These are phyloP conservation scores for Backusella macrospora DNA, from an alignment of 192 early-diverging fungal genomes.

Conservation along the genomic window DNA sequence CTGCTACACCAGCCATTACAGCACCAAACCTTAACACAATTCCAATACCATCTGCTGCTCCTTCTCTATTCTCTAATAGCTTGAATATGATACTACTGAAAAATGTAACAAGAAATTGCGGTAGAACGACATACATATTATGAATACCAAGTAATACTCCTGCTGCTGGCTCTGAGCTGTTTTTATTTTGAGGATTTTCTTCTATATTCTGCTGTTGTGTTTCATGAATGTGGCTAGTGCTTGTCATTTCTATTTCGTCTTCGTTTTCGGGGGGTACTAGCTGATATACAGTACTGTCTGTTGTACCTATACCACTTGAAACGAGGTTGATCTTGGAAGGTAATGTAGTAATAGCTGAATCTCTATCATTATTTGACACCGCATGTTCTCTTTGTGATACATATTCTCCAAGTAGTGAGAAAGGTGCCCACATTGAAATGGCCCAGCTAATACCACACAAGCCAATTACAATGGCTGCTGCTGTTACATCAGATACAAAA, in stretches of 20 bases:
- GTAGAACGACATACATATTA: conserved; percentile 93
- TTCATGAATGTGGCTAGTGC: not conserved
- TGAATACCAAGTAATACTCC: conserved; percentile 89
- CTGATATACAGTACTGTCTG: not conserved
- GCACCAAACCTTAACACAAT: conserved; percentile 59
- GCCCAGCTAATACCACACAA: conserved; percentile 85
- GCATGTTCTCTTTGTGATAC: conserved; percentile 46
- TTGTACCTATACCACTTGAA: conserved; percentile 12
- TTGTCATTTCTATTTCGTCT: conserved; percentile 15
- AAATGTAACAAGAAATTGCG: conserved; percentile 89
- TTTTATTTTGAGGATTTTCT: not conserved
- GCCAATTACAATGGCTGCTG: conserved; percentile 73
- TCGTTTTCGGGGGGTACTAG: not conserved
- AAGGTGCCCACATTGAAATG: conserved; percentile 89
- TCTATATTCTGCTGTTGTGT: not conserved
- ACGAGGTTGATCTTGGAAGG: not conserved
- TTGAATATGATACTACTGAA: conserved; percentile 84
- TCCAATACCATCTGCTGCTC: conserved; percentile 51
- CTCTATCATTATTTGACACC: not conserved
- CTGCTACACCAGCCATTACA: conserved; percentile 57
- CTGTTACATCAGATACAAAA: conserved; percentile 49
- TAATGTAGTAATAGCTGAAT: not conserved
- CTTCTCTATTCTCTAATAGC: conserved; percentile 56
- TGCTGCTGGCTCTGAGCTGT: conserved; percentile 48
- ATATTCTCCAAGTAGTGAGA: conserved; percentile 85